These are phyloP conservation scores for Apocynum venetum DNA, from an alignment of 257 asterid genomes.

Conservation along the genomic window DNA sequence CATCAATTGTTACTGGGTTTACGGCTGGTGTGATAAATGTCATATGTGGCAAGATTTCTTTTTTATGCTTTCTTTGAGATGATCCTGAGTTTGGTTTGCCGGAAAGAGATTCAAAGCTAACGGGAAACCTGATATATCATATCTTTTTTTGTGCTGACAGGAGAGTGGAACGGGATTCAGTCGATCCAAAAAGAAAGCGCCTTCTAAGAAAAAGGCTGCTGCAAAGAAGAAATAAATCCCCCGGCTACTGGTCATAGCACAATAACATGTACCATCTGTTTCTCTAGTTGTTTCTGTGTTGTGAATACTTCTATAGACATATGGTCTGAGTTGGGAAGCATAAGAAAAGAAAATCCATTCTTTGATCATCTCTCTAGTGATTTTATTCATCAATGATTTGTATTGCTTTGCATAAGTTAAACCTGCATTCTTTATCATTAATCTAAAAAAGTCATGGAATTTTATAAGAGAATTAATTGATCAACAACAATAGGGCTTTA, in stretches of 20 bases:
- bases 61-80: neutral
- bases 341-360: neutral
- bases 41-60: neutral
- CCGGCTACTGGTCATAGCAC: neutral
- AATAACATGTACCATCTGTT: too few relatives aligned
- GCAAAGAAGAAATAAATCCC: slow-evolving; percentile 42
- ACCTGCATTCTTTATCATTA: too few relatives aligned
- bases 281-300: too few relatives aligned
- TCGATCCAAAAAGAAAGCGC: slow-evolving; percentile 44
- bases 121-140: neutral
- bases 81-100: neutral
- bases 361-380: neutral
- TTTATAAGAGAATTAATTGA: too few relatives aligned
- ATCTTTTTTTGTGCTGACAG: slow-evolving; percentile 29
- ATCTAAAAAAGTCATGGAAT: too few relatives aligned
- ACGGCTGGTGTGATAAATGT: neutral
- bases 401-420: too few relatives aligned
- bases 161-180: slow-evolving; percentile 53
- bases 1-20: neutral
- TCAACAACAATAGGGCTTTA: too few relatives aligned
- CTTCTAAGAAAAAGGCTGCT: slow-evolving; percentile 36
- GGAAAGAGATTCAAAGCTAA: neutral
- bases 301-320: slow-evolving; percentile 1
- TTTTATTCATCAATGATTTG: neutral
- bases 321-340: neutral